Evolutionary conservation across 495 filamentous ascomycete genomes (phyloP).

Genomic region (Cenococcum geophilum): DNA sequence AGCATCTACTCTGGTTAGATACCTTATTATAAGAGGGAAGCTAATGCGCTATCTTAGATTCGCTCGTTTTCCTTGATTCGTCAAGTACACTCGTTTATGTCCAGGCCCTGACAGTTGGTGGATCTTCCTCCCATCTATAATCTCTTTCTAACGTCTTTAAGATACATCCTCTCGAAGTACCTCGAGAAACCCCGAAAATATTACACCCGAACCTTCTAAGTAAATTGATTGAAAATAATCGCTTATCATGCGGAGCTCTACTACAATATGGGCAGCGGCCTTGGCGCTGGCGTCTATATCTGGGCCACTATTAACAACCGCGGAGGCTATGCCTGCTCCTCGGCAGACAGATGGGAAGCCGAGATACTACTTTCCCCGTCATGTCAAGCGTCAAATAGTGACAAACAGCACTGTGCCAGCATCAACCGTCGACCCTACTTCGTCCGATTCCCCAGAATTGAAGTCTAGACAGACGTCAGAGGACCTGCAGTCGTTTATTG

Average conservation of each 20-base stretch:
- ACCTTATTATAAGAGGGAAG: neutral
- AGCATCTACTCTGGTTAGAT: neutral
- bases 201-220: constrained; percentile 4
- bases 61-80: constrained; percentile 30
- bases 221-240: constrained; percentile 18
- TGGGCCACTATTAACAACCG: constrained; percentile 36
- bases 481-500: constrained; percentile 6
- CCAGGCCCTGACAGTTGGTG: constrained; percentile 30
- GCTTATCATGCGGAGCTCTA: constrained; percentile 34
- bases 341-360: constrained; percentile 38
- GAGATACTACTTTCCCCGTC: constrained; percentile 45
- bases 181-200: constrained; percentile 18
- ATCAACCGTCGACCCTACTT: constrained; percentile 23
- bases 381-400: constrained; percentile 43
- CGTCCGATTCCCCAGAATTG: constrained; percentile 14
- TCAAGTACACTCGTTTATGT: constrained; percentile 40
- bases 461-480: constrained; percentile 17
- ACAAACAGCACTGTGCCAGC: constrained; percentile 31
- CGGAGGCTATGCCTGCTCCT: constrained; percentile 41
- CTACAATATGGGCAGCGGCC: constrained; percentile 39
- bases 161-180: constrained; percentile 10
- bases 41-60: constrained; percentile 16
- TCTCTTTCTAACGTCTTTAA: constrained; percentile 15
- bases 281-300: constrained; percentile 34
- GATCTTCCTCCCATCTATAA: neutral